phyloP scores from a whole-genome alignment of 2,329 filamentous ascomycete genomes.

The Phialophora tarda region DNA sequence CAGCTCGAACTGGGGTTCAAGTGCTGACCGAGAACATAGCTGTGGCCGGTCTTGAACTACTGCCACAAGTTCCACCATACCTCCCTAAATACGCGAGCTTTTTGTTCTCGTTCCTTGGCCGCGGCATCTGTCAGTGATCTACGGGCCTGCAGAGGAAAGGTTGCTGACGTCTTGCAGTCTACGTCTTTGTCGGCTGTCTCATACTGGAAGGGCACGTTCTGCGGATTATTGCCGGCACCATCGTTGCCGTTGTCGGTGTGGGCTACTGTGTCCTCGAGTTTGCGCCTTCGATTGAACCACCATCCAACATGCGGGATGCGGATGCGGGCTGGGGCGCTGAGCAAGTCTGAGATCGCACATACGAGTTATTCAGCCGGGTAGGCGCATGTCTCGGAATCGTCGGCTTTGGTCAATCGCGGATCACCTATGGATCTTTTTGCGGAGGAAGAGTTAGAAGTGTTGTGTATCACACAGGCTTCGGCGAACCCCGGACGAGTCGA shows the following conservation, averaged over 20 bases:
- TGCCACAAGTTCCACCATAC: slow-evolving; percentile 80
- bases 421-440: not conserved
- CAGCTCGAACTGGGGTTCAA: not conserved
- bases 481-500: not conserved
- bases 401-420: not conserved
- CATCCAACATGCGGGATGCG: slow-evolving; percentile 79
- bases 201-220: slow-evolving; percentile 71
- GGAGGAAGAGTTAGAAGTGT: not conserved
- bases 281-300: slow-evolving; percentile 77
- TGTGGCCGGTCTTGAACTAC: slow-evolving; percentile 82
- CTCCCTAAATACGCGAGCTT: slow-evolving; percentile 93
- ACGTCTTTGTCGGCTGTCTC: slow-evolving; percentile 91
- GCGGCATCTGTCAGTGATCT: slow-evolving; percentile 80
- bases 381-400: not conserved
- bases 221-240: slow-evolving; percentile 75
- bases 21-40: slow-evolving; percentile 52
- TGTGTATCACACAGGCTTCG: not conserved
- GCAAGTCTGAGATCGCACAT: slow-evolving; percentile 61
- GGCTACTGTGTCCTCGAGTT: slow-evolving; percentile 78
- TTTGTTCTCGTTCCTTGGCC: slow-evolving; percentile 95
- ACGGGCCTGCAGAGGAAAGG: not conserved
- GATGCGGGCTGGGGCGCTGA: slow-evolving; percentile 78
- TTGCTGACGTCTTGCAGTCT: slow-evolving; percentile 65
- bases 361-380: not conserved
- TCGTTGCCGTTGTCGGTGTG: slow-evolving; percentile 79